These are phyloP conservation scores for Xylaria castorea DNA, from an alignment of 495 filamentous ascomycete species.

Conservation along the genomic window DNA sequence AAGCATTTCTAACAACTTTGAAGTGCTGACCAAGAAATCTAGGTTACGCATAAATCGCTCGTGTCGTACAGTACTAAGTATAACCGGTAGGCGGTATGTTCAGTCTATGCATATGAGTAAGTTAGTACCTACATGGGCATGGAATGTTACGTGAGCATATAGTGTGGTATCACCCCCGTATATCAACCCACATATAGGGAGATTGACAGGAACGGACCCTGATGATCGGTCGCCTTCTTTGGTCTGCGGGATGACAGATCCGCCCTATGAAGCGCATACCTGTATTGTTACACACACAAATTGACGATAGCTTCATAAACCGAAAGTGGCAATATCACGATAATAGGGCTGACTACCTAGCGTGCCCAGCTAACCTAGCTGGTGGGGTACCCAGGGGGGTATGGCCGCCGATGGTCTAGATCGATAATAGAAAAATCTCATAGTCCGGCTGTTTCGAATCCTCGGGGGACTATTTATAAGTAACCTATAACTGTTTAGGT, in stretches of 20 bases:
- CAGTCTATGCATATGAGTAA: not conserved
- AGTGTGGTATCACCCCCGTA: not conserved
- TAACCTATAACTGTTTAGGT: not conserved
- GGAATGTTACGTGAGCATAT: not conserved
- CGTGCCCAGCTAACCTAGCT: not conserved
- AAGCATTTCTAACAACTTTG: not conserved
- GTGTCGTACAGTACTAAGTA: not conserved
- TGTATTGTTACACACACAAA: not conserved
- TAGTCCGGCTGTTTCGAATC: not conserved
- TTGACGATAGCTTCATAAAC: not conserved
- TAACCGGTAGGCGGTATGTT: not conserved
- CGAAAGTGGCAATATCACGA: not conserved
- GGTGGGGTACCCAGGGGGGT: not conserved
- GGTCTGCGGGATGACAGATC: not conserved
- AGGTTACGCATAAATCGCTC: not conserved
- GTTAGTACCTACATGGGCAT: not conserved
- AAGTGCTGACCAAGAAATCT: not conserved
- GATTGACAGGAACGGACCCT: not conserved
- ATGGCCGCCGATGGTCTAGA: slow-evolving; percentile 10
- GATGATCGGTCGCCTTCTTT: not conserved
- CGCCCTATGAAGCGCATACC: not conserved
- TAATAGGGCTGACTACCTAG: not conserved
- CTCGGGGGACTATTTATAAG: not conserved
- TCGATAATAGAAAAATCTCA: not conserved
- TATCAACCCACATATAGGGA: not conserved